Conservation (phyloP, 805 yeast genomes). For the Ogataea neopini region DNA sequence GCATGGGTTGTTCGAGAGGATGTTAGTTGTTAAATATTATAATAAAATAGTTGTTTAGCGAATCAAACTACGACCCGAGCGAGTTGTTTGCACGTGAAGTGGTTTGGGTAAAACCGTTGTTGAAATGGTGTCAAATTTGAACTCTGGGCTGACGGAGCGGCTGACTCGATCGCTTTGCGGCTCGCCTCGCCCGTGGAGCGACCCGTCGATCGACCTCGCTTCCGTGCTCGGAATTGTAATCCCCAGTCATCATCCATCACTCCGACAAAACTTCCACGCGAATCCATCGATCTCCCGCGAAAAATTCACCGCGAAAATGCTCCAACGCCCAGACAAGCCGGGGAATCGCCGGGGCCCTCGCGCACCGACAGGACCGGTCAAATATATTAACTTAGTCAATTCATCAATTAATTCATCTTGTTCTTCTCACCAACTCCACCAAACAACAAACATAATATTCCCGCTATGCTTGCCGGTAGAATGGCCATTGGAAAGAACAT, state of each 20-base stretch:
- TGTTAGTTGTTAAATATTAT: not conserved
- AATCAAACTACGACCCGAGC: too few species aligned
- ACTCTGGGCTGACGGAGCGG: too few species aligned
- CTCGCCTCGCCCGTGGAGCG: conserved; percentile 1
- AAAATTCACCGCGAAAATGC: too few species aligned
- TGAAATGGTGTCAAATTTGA: too few species aligned
- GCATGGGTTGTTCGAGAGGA: not conserved
- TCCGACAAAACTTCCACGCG: not conserved
- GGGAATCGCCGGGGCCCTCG: not conserved
- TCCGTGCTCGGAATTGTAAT: conserved; percentile 8
- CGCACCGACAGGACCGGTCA: too few species aligned
- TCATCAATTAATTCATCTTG: not conserved
- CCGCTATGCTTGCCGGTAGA: conserved; percentile 34
- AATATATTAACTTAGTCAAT: too few species aligned
- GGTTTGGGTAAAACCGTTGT: too few species aligned
- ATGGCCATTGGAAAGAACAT: conserved; percentile 14
- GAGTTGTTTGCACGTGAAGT: too few species aligned
- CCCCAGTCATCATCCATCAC: not conserved
- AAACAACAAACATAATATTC: not conserved
- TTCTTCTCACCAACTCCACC: not conserved
- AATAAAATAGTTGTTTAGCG: not conserved
- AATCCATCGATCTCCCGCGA: not conserved
- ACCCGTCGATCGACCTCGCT: conserved; percentile 3
- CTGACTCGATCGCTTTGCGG: too few species aligned
- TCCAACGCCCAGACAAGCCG: too few species aligned